These are phyloP conservation scores for Hortaea werneckii DNA, from an alignment of 2,329 filamentous ascomycete species.

Conservation along the genomic window DNA sequence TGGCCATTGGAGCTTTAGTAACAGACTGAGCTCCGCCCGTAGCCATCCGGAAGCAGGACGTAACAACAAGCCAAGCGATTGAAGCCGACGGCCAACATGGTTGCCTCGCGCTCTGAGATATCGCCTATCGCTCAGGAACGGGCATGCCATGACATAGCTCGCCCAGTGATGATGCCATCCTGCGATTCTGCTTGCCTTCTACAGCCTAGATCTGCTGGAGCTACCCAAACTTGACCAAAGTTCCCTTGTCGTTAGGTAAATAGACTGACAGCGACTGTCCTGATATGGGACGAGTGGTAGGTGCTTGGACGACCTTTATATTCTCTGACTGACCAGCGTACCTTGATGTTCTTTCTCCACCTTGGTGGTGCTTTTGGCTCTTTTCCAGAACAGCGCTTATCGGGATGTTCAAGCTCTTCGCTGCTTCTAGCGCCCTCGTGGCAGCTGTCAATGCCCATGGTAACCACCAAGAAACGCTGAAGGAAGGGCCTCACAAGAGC, in stretches of 20 bases:
- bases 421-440: constrained; percentile 24
- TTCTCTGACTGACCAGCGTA: not conserved
- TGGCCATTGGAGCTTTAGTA: no score
- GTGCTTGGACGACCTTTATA: not conserved
- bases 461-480: constrained; percentile 44
- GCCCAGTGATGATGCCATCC: not conserved
- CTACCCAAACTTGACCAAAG: not conserved
- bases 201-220: not conserved
- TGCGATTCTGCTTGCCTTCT: not conserved
- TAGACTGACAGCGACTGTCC: not conserved
- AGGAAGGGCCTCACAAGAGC: constrained; percentile 60
- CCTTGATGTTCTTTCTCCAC: constrained; percentile 5
- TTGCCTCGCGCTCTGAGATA: not conserved
- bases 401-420: constrained; percentile 15
- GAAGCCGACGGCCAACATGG: not conserved
- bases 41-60: not conserved
- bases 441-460: constrained; percentile 50
- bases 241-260: not conserved
- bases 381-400: not conserved
- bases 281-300: not conserved
- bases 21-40: not conserved
- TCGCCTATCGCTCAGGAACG: not conserved
- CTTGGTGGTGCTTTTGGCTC: constrained; percentile 4
- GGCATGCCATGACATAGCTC: not conserved
- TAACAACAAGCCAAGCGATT: not conserved